A percentile compares a stretch with the other conserved stretches of the same genome.
Evolutionary conservation across 176 grass and related monocot genomes (phyloP).

Genomic region (Oryza longistaminata): DNA sequence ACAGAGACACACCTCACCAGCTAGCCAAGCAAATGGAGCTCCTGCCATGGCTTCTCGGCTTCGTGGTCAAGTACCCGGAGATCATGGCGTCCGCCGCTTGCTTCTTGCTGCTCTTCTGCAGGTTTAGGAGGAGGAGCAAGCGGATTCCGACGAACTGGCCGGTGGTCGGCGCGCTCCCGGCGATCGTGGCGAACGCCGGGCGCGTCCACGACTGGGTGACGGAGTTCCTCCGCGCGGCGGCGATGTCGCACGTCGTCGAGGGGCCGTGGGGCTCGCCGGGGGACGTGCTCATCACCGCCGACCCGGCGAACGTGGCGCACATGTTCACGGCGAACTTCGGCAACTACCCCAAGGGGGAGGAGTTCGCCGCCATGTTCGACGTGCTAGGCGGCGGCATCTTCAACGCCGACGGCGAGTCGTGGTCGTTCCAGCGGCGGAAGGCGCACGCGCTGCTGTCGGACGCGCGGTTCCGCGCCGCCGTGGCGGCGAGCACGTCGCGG

Average conservation of each 20-base stretch:
- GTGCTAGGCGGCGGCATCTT: slow-evolving; percentile 73
- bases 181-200: slow-evolving; percentile 19
- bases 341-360: slow-evolving; percentile 80
- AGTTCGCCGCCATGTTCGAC: slow-evolving; percentile 61
- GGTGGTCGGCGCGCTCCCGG: slow-evolving; percentile 58
- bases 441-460: slow-evolving; percentile 54
- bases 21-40: slow-evolving; percentile 34
- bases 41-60: slow-evolving; percentile 33
- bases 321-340: slow-evolving; percentile 60
- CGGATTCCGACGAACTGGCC: slow-evolving; percentile 67
- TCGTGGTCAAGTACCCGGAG: slow-evolving; percentile 46
- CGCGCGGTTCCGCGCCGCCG: slow-evolving; percentile 48
- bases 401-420: slow-evolving; percentile 73
- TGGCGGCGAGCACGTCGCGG: slow-evolving; percentile 33
- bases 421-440: slow-evolving; percentile 66
- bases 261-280: slow-evolving; percentile 47
- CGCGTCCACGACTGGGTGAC: slow-evolving; percentile 59
- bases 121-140: background rate
- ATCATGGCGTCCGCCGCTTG: slow-evolving; percentile 34
- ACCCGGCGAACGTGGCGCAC: slow-evolving; percentile 68
- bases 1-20: slow-evolving; percentile 1
- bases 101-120: slow-evolving; percentile 33
- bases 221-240: slow-evolving; percentile 21
- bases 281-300: slow-evolving; percentile 59
- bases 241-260: slow-evolving; percentile 42